Conservation (phyloP, 2,329 filamentous ascomycete genomes). For the Lachnellula suecica region DNA sequence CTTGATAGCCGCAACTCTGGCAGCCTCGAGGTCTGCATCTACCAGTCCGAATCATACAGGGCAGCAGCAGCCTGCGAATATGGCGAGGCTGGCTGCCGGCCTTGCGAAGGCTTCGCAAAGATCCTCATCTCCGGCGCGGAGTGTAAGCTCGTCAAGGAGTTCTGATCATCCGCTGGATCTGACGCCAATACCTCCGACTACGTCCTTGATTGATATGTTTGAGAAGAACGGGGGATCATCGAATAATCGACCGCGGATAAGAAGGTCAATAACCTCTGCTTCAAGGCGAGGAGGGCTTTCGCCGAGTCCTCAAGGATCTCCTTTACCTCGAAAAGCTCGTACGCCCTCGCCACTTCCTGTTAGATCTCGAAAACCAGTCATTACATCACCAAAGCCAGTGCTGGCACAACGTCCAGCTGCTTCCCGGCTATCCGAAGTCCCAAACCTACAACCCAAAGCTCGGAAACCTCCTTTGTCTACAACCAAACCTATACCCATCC, state of each 20-base stretch:
- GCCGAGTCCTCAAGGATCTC: conserved; percentile 7
- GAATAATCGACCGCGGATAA: conserved; percentile 8
- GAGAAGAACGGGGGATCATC: conserved; percentile 46
- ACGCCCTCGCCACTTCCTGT: conserved; percentile 7
- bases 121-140: conserved; percentile 18
- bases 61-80: conserved; percentile 15
- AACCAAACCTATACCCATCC: conserved; percentile 21
- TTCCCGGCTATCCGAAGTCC: conserved; percentile 5
- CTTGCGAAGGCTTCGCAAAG: conserved; percentile 4
- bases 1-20: conserved; percentile 60
- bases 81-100: conserved; percentile 1
- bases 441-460: conserved; percentile 9
- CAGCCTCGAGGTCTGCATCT: conserved; percentile 60
- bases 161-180: conserved; percentile 47
- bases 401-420: not conserved
- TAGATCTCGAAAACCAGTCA: conserved; percentile 10
- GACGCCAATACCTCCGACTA: conserved; percentile 59
- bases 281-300: conserved; percentile 11
- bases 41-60: conserved; percentile 43
- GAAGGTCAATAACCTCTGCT: conserved; percentile 11
- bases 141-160: conserved; percentile 20
- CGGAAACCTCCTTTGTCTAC: conserved; percentile 10
- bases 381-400: conserved; percentile 11
- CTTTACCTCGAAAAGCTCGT: conserved; percentile 1
- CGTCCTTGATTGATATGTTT: conserved; percentile 67